Evolutionary conservation across 306 rosid genomes (phyloP).

Genomic region (Ormosia semicastrata): DNA sequence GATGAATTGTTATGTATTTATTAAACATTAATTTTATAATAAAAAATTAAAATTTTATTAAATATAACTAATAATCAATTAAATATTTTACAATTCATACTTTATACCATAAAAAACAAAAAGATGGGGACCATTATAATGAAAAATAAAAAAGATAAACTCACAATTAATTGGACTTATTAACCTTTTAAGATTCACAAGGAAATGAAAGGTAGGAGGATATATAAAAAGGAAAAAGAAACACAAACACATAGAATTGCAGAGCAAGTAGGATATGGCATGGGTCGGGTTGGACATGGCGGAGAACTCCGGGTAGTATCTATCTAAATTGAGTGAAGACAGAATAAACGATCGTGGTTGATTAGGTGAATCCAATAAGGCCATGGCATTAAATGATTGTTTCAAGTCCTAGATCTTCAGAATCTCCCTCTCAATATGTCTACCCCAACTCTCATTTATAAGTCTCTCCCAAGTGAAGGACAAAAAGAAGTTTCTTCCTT

Average conservation of each 20-base stretch:
- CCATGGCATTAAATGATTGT: conserved; percentile 59
- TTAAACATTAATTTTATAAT: too few relatives aligned
- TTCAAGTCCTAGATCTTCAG: conserved; percentile 53
- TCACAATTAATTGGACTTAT: too few relatives aligned
- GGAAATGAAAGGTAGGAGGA: too few relatives aligned
- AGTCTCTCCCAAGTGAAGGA: conserved; percentile 15
- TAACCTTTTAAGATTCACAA: too few relatives aligned
- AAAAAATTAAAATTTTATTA: too few relatives aligned
- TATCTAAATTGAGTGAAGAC: conserved; percentile 33
- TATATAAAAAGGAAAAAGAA: too few relatives aligned
- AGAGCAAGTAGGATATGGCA: neutral
- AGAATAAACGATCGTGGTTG: conserved; percentile 39
- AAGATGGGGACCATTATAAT: too few relatives aligned
- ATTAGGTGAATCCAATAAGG: conserved; percentile 52
- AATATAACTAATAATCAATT: too few relatives aligned
- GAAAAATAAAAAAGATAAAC: too few relatives aligned
- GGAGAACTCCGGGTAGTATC: neutral
- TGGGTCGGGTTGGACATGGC: conserved; percentile 25
- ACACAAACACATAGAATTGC: neutral
- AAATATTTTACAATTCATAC: too few relatives aligned
- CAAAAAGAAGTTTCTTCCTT: conserved; percentile 39
- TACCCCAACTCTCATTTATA: conserved; percentile 11
- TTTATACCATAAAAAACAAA: too few relatives aligned
- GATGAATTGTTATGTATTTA: too few relatives aligned
- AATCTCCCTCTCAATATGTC: conserved; percentile 42